Percentiles rank a stretch among this genome's conserved stretches.
These are phyloP conservation scores for Musa troglodytarum DNA, from an alignment of 176 grass and related monocot genomes.

Conservation along the genomic window DNA sequence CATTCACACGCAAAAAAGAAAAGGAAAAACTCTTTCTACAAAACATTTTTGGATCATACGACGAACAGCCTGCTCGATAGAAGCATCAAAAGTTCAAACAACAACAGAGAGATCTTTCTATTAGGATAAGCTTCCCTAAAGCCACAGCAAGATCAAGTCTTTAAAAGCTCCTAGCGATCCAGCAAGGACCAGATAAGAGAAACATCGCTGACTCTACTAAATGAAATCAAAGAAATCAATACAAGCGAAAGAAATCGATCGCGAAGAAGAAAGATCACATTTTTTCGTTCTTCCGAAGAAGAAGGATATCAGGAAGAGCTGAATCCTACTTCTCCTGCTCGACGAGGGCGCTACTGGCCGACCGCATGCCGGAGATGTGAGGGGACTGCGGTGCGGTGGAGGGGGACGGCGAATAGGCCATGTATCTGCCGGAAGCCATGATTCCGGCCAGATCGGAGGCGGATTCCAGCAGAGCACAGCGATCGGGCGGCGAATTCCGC, in stretches of 20 bases:
- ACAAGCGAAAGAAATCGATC: background rate
- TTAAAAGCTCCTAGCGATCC: background rate
- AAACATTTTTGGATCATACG: background rate
- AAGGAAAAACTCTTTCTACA: no score
- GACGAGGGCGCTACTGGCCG: slow-evolving; percentile 3
- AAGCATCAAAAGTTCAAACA: background rate
- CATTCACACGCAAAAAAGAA: no score
- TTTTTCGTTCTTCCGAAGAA: background rate
- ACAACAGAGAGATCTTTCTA: background rate
- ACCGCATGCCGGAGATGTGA: slow-evolving; percentile 24
- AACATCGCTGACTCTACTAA: background rate
- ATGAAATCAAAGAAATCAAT: background rate
- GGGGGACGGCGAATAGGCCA: slow-evolving; percentile 34
- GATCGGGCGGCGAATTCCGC: slow-evolving; percentile 4
- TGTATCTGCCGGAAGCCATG: slow-evolving; percentile 41
- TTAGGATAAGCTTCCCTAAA: background rate
- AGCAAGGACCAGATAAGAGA: background rate
- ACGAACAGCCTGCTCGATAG: no score
- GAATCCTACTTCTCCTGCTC: slow-evolving; percentile 28
- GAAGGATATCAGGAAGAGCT: background rate
- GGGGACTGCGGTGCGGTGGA: slow-evolving; percentile 30
- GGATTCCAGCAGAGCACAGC: slow-evolving; percentile 10
- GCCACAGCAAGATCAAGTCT: background rate
- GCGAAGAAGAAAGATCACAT: background rate
- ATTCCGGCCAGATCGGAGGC: slow-evolving; percentile 20